A percentile compares a stretch with the other conserved stretches of the same genome.
These are phyloP conservation scores for Globisporangium perplexum DNA, from an alignment of 352 stramenopile species.

Conservation along the genomic window DNA sequence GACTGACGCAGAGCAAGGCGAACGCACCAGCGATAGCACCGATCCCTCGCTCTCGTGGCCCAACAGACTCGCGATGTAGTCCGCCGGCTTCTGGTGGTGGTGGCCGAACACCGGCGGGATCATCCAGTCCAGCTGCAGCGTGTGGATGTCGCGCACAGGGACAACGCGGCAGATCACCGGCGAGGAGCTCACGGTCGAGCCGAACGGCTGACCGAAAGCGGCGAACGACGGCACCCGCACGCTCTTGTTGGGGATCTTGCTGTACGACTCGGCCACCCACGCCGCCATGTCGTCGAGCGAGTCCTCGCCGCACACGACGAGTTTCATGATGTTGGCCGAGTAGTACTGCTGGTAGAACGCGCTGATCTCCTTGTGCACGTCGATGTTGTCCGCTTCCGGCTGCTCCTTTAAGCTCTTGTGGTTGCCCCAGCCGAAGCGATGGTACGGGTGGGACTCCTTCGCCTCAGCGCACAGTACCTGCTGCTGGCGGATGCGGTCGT, in stretches of 20 bases:
- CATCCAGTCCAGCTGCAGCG: conserved; percentile 73
- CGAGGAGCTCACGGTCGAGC: conserved; percentile 23
- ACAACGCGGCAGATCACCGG: conserved; percentile 62
- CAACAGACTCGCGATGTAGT: conserved; percentile 76
- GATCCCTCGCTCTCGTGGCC: conserved; percentile 83
- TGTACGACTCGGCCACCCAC: conserved; percentile 61
- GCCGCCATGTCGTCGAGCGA: conserved; percentile 59
- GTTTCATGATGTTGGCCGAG: conserved; percentile 81
- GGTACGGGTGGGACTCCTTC: conserved; percentile 56
- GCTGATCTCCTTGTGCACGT: conserved; percentile 56
- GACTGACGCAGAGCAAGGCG: neutral
- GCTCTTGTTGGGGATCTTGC: conserved; percentile 50
- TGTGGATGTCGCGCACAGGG: conserved; percentile 75
- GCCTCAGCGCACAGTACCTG: conserved; percentile 75
- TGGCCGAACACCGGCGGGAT: conserved; percentile 61
- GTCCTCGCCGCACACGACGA: conserved; percentile 76
- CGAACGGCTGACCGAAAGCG: conserved; percentile 42
- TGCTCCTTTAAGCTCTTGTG: conserved; percentile 54
- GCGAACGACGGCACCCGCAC: conserved; percentile 38
- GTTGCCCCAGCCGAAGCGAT: conserved; percentile 85
- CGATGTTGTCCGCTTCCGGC: conserved; percentile 30
- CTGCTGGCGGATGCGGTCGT: conserved; percentile 59
- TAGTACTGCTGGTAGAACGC: conserved; percentile 71
- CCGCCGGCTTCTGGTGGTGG: conserved; percentile 69
- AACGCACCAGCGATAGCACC: conserved; percentile 62